Base-by-base conservation (phyloP, 2,329 filamentous ascomycete species). In the Sporothrix brasiliensis region DNA sequence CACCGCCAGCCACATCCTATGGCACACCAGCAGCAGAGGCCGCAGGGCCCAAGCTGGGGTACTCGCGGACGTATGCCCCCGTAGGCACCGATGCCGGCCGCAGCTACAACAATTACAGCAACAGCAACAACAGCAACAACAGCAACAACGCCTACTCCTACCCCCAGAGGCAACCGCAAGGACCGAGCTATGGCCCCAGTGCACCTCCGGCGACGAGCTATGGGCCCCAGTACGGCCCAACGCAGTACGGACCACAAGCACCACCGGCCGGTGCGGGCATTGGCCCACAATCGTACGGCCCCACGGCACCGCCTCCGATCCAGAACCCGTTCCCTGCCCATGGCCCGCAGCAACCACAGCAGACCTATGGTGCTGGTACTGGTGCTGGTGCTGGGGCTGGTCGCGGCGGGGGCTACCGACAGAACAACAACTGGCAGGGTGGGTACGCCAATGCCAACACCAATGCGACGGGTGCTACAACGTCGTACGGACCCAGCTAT, bases 241-340 rank as follows among this genome's bases (percentile, higher is more conserved):
- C 56, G n/a, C 39, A 60, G 14, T 71, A 71, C 34, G 70, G 67
- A 0, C 70, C 67, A 3, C 70, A 69, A 47, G 16, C 19, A 39
- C 52, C 65, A 19, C 13, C 49, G 16, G 56, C 19, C 19, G 41
- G 30, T 52, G 13, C 13, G 30, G 21, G 50, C 41, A 13, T 60
- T 16, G 47, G 49, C 7, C 77, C 82, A 2, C 70, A 73, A 66
- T 73, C 79, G 66, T 71, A 71, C 47, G 70, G 70, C 6, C 77
- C 82, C 34, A 86, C 82, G 65, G 81, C 85, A 21, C 81, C 88
- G 13, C 81, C 88, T 13, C 88, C 91, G 75, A 94, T 94, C 74
- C 85, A 87, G 72, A 97, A 96, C 78, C 92, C 94, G 0, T 97
- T 97, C 77, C 89, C 89, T 13, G 84, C 86, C 16, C 89, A 91